Conservation (phyloP, 768 basidiomycete species). For the Leccinum subtestaceum region DNA sequence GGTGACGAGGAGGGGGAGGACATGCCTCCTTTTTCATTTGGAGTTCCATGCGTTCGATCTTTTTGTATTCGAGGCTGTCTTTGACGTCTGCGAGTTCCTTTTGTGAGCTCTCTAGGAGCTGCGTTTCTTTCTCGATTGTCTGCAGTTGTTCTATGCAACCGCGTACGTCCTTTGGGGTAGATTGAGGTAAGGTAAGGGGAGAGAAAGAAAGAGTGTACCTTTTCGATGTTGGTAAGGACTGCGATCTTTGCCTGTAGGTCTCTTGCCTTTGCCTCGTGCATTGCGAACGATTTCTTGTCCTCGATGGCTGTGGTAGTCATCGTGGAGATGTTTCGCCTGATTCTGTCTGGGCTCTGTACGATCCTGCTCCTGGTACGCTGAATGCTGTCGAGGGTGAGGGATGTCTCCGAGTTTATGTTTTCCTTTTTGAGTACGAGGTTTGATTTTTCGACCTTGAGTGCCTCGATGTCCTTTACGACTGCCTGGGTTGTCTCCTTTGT, state of each 20-base stretch:
- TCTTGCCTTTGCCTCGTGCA: conserved; percentile 70
- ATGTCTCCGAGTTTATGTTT: conserved; percentile 57
- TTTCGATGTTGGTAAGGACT: conserved; percentile 70
- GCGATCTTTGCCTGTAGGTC: conserved; percentile 76
- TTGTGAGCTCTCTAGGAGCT: conserved; percentile 58
- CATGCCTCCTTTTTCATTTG: conserved; percentile 64
- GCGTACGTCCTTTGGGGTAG: conserved; percentile 56
- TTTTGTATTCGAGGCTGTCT: conserved; percentile 68
- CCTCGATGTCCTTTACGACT: conserved; percentile 63
- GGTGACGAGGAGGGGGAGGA: background rate
- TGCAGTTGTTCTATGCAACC: conserved; percentile 74
- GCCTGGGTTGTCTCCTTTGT: conserved; percentile 63
- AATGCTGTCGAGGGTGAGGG: conserved; percentile 58
- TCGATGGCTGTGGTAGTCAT: conserved; percentile 67
- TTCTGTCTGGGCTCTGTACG: conserved; percentile 89
- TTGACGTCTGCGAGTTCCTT: conserved; percentile 68
- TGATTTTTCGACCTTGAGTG: conserved; percentile 70
- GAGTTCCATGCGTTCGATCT: conserved; percentile 71
- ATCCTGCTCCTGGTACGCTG: conserved; percentile 67
- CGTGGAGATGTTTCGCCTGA: conserved; percentile 75
- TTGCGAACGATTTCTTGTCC: conserved; percentile 64
- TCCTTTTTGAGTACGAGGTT: conserved; percentile 66
- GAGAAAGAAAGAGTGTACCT: conserved; percentile 41
- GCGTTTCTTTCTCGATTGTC: conserved; percentile 65
- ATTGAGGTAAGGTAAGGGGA: background rate